Conservation (phyloP, 192 early-diverging fungal species). For the Backusella luteola region DNA sequence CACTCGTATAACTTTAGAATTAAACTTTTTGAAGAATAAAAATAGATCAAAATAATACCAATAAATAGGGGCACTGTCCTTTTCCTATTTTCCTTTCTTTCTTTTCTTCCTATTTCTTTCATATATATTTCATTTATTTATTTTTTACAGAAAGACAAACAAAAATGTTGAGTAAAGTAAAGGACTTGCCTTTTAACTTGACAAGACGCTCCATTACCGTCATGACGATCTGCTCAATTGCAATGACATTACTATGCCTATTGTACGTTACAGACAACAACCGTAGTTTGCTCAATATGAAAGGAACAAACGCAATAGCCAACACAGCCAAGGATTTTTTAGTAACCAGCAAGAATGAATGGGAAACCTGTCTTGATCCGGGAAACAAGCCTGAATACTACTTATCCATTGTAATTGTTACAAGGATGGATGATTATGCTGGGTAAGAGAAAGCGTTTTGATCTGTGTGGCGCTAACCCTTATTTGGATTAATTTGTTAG, state of each 20-base stretch:
- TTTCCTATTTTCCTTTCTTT: not conserved
- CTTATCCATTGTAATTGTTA: slow-evolving; percentile 28
- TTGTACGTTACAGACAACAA: slow-evolving; percentile 2
- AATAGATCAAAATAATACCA: not conserved
- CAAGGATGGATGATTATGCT: slow-evolving; percentile 27
- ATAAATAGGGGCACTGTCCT: not conserved
- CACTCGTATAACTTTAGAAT: not conserved
- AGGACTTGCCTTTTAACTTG: not conserved
- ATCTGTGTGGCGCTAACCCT: slow-evolving; percentile 5
- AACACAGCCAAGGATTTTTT: not conserved
- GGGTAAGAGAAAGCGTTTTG: not conserved
- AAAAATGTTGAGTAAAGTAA: not conserved
- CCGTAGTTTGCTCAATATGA: not conserved
- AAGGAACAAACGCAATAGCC: not conserved
- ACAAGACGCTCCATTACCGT: not conserved
- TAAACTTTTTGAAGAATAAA: not conserved
- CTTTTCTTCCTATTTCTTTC: not conserved
- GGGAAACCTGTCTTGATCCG: slow-evolving; percentile 13
- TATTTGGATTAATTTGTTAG: slow-evolving; percentile 16
- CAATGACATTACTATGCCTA: not conserved
- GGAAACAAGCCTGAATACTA: slow-evolving; percentile 13
- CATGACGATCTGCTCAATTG: not conserved
- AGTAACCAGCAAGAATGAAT: not conserved
- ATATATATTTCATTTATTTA: not conserved
- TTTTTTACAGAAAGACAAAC: not conserved